phyloP scores from a whole-genome alignment of 495 filamentous ascomycete genomes.

The Polyplosphaeria fusca region DNA sequence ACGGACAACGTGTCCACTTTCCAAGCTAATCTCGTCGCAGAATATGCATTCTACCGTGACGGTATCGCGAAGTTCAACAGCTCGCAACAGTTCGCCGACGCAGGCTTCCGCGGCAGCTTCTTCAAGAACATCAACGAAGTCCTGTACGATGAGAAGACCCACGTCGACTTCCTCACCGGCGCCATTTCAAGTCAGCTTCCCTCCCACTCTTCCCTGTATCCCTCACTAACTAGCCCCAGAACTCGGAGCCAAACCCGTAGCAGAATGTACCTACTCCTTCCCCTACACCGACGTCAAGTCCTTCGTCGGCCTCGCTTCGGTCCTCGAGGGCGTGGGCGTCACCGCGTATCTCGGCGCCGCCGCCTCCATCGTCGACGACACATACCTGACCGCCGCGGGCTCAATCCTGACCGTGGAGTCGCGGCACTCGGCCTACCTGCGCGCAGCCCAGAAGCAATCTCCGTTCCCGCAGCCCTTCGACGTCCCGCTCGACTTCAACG shows the following conservation, averaged over 20 bases:
- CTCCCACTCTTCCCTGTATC: not conserved
- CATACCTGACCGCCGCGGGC: slow-evolving; percentile 58
- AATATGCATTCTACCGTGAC: slow-evolving; percentile 53
- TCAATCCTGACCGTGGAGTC: slow-evolving; percentile 62
- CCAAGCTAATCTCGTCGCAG: slow-evolving; percentile 13
- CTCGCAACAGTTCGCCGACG: slow-evolving; percentile 49
- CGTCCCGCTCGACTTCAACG: slow-evolving; percentile 53
- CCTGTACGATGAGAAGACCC: slow-evolving; percentile 54
- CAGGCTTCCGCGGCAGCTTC: slow-evolving; percentile 51
- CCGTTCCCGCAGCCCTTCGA: slow-evolving; percentile 60
- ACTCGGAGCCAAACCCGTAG: slow-evolving; percentile 46
- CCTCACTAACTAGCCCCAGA: slow-evolving; percentile 44
- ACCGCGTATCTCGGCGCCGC: slow-evolving; percentile 59
- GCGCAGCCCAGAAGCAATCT: slow-evolving; percentile 46
- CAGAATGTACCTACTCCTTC: slow-evolving; percentile 57
- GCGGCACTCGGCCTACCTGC: slow-evolving; percentile 59
- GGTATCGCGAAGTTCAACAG: slow-evolving; percentile 56
- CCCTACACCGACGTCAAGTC: slow-evolving; percentile 47
- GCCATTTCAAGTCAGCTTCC: slow-evolving; percentile 45
- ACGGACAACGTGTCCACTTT: not conserved
- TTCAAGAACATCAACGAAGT: slow-evolving; percentile 54
- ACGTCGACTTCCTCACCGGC: slow-evolving; percentile 55
- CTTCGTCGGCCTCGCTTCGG: slow-evolving; percentile 52
- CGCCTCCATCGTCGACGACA: slow-evolving; percentile 51
- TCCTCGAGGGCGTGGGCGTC: slow-evolving; percentile 51